Conservation (phyloP, 805 yeast genomes). For the Phaffomyces antillensis region DNA sequence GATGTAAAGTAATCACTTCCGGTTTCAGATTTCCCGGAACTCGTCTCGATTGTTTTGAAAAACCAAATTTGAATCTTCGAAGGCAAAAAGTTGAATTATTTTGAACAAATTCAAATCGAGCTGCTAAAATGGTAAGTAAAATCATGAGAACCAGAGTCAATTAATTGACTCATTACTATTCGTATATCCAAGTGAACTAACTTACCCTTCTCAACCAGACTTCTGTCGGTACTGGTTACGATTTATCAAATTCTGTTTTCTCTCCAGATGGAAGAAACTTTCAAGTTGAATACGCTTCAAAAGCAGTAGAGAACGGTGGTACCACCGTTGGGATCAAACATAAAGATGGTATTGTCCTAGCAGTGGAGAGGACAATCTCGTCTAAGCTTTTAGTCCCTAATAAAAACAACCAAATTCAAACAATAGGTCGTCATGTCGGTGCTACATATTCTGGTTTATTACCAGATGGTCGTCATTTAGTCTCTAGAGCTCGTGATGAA, state of each 20-base stretch:
- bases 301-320: conserved; percentile 97
- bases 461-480: conserved; percentile 96
- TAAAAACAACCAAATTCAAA: conserved; percentile 84
- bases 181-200: no score
- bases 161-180: no score
- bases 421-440: conserved; percentile 90
- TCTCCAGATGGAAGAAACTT: conserved; percentile 85
- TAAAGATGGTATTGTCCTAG: conserved; percentile 92
- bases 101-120: neutral
- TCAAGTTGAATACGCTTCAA: conserved; percentile 96
- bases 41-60: neutral
- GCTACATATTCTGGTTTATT: conserved; percentile 91
- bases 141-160: no score
- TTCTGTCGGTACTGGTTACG: conserved; percentile 98
- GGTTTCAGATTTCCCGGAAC: neutral
- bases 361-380: conserved; percentile 86
- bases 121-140: conserved; percentile 2
- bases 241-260: conserved; percentile 93
- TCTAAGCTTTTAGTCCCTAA: conserved; percentile 87
- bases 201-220: conserved; percentile 35
- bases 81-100: neutral
- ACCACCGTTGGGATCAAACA: conserved; percentile 91
- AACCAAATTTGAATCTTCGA: neutral
- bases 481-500: conserved; percentile 87
- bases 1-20: neutral